A percentile compares a stretch with the other conserved stretches of the same genome.
These are phyloP conservation scores for Alternaria metachromatica DNA, from an alignment of 2,329 filamentous ascomycete genomes.

Conservation along the genomic window DNA sequence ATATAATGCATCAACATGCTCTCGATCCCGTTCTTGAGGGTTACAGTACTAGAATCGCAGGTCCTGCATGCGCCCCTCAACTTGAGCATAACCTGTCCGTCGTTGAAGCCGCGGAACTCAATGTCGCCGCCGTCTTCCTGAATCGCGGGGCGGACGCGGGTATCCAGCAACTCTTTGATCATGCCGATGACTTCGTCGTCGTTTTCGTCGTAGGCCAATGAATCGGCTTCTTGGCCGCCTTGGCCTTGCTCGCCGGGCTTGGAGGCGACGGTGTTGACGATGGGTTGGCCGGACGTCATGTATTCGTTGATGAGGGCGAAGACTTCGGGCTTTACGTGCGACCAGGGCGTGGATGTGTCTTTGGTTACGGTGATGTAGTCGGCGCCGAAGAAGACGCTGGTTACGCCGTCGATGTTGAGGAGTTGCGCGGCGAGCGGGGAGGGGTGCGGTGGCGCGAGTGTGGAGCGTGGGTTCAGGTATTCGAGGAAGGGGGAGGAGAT, in stretches of 20 bases:
- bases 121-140: slow-evolving; percentile 98
- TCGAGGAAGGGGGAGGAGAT: slow-evolving; percentile 83
- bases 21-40: slow-evolving; percentile 96
- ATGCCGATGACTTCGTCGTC: slow-evolving; percentile 95
- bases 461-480: slow-evolving; percentile 87
- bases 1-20: slow-evolving; percentile 95
- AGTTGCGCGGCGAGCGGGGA: slow-evolving; percentile 90
- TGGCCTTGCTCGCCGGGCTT: slow-evolving; percentile 60
- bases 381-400: slow-evolving; percentile 87
- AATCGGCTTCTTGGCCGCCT: slow-evolving; percentile 66
- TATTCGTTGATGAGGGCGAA: slow-evolving; percentile 95
- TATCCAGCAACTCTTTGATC: slow-evolving; percentile 98
- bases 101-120: slow-evolving; percentile 87
- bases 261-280: slow-evolving; percentile 75
- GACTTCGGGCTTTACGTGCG: slow-evolving; percentile 91
- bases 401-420: slow-evolving; percentile 94
- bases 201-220: slow-evolving; percentile 82
- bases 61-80: slow-evolving; percentile 91
- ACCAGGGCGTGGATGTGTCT: slow-evolving; percentile 85
- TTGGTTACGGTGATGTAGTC: slow-evolving; percentile 99
- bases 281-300: slow-evolving; percentile 79
- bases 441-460: slow-evolving; percentile 85
- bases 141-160: slow-evolving; percentile 90
- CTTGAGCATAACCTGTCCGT: slow-evolving; percentile 85
- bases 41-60: slow-evolving; percentile 96